Percentiles rank a stretch among this genome's conserved stretches.
Evolutionary conservation across 2,329 filamentous ascomycete genomes (phyloP).

Genomic region (Hymenoscyphus linearis): DNA sequence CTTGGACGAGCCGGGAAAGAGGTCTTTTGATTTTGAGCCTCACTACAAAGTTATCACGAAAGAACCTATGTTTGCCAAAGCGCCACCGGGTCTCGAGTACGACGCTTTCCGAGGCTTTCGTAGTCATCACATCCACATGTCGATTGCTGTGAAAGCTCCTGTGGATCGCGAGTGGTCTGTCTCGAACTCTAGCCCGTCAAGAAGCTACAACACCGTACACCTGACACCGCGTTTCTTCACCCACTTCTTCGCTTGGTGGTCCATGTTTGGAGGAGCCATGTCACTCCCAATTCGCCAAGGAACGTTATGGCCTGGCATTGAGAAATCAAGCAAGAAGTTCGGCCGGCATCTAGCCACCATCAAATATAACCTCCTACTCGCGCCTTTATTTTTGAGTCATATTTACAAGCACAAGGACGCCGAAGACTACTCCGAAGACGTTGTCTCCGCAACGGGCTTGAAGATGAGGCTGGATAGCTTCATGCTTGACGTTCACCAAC

Average conservation of each 20-base stretch:
- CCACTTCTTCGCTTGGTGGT: slow-evolving; percentile 98
- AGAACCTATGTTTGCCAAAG: slow-evolving; percentile 67
- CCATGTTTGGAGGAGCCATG: slow-evolving; percentile 90
- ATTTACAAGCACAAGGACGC: slow-evolving; percentile 98
- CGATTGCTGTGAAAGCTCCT: slow-evolving; percentile 83
- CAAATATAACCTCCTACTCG: slow-evolving; percentile 92
- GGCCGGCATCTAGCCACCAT: slow-evolving; percentile 95
- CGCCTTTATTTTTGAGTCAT: slow-evolving; percentile 89
- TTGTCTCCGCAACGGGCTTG: slow-evolving; percentile 88
- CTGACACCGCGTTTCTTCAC: slow-evolving; percentile 94
- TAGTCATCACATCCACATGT: slow-evolving; percentile 94
- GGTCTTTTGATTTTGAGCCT: slow-evolving; percentile 83
- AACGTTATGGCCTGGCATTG: slow-evolving; percentile 80
- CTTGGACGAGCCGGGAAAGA: slow-evolving; percentile 55
- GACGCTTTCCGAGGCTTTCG: slow-evolving; percentile 97
- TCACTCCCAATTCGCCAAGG: slow-evolving; percentile 92
- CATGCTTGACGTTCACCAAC: slow-evolving; percentile 92
- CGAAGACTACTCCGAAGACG: slow-evolving; percentile 72
- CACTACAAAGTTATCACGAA: slow-evolving; percentile 90
- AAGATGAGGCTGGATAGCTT: slow-evolving; percentile 96
- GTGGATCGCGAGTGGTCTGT: slow-evolving; percentile 81
- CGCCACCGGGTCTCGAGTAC: slow-evolving; percentile 54
- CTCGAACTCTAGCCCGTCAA: slow-evolving; percentile 67
- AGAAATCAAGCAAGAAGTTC: slow-evolving; percentile 98
- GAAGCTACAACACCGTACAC: slow-evolving; percentile 95